Evolutionary conservation across 2,329 filamentous ascomycete species (phyloP).

Genomic region (Myriangium duriaei): DNA sequence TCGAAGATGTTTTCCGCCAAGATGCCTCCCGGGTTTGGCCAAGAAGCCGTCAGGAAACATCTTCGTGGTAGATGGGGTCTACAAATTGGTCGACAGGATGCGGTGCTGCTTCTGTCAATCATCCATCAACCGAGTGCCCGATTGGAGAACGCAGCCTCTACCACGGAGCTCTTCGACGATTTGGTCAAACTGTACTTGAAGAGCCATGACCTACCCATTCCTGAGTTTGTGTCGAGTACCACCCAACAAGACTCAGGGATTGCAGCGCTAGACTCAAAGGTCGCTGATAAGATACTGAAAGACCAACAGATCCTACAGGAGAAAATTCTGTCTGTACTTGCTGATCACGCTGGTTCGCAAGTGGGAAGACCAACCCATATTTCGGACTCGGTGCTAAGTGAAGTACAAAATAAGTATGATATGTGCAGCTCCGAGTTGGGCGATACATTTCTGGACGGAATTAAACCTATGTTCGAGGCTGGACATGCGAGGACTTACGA

Average conservation of each 20-base stretch:
- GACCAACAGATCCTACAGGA: conserved; percentile 94
- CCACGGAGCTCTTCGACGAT: conserved; percentile 83
- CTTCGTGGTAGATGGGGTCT: conserved; percentile 90
- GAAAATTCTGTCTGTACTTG: conserved; percentile 91
- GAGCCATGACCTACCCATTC: conserved; percentile 69
- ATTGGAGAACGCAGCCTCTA: conserved; percentile 78
- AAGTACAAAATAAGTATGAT: conserved; percentile 85
- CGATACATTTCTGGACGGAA: conserved; percentile 88
- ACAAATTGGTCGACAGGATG: conserved; percentile 75
- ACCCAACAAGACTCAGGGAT: conserved; percentile 59
- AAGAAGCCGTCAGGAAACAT: conserved; percentile 89
- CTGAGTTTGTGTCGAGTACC: conserved; percentile 57
- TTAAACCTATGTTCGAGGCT: conserved; percentile 84
- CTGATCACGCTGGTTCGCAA: conserved; percentile 89
- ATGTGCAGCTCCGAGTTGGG: conserved; percentile 92
- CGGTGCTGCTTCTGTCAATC: conserved; percentile 72
- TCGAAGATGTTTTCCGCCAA: conserved; percentile 94
- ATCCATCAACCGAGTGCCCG: conserved; percentile 86
- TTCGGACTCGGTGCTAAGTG: conserved; percentile 75
- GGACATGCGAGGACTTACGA: conserved; percentile 95
- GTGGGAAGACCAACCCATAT: conserved; percentile 86
- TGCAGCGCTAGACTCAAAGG: conserved; percentile 99
- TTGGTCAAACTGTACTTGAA: conserved; percentile 77
- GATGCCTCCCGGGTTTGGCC: conserved; percentile 99
- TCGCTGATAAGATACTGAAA: conserved; percentile 91